phyloP scores from a whole-genome alignment of 306 rosid genomes.

The Cucurbita argyrosperma region DNA sequence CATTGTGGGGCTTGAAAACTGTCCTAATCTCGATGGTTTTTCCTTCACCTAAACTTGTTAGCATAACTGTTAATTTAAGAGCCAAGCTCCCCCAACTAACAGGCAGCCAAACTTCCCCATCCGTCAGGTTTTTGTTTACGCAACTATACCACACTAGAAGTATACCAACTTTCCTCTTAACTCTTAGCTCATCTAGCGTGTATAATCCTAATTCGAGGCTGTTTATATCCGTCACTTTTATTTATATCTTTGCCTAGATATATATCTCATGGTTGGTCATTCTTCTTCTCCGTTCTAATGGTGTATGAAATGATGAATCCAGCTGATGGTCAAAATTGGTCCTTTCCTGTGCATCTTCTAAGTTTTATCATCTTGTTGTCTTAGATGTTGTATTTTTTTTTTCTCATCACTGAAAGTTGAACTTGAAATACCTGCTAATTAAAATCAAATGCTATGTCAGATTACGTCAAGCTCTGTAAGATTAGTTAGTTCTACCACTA shows the following conservation, averaged over 20 bases:
- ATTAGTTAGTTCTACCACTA: slow-evolving; percentile 69
- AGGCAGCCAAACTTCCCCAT: not conserved
- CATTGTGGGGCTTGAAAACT: not conserved
- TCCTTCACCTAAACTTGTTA: not conserved
- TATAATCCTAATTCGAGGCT: not conserved
- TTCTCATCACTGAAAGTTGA: not conserved
- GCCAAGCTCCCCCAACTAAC: not conserved
- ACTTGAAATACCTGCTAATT: slow-evolving; percentile 6
- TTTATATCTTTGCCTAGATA: not conserved
- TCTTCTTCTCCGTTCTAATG: not conserved
- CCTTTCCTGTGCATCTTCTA: not conserved
- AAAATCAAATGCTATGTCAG: slow-evolving; percentile 23
- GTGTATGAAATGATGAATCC: not conserved
- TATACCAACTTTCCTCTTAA: not conserved
- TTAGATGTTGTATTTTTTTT: not conserved
- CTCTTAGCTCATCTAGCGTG: not conserved
- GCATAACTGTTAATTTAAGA: not conserved
- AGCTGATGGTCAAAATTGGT: not conserved
- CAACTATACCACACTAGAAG: not conserved
- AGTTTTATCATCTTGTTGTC: not conserved
- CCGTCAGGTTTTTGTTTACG: not conserved
- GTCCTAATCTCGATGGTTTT: not conserved
- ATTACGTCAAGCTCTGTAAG: slow-evolving; percentile 72
- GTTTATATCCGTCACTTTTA: not conserved
- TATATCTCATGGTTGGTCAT: not conserved